phyloP scores from a whole-genome alignment of 306 rosid species.

The Cucumis sativus region DNA sequence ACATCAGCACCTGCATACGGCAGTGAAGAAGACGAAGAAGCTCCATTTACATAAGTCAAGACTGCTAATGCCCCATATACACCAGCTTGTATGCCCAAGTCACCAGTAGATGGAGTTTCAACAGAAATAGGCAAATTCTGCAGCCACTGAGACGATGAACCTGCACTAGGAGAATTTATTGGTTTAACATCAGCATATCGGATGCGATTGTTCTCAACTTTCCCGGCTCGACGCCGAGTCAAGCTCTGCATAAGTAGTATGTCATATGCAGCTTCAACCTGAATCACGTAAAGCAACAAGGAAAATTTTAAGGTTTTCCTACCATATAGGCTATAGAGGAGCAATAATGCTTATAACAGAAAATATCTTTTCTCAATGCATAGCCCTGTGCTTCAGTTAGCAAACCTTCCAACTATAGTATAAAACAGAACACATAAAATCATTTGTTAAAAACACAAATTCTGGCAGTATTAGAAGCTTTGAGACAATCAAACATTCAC shows the following conservation, averaged over 20 bases:
- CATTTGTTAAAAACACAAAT: not conserved
- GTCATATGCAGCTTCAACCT: conserved; percentile 99
- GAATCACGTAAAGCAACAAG: conserved; percentile 1
- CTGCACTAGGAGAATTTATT: conserved; percentile 36
- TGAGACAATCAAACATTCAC: not conserved
- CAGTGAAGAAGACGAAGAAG: conserved; percentile 31
- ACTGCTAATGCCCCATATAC: conserved; percentile 90
- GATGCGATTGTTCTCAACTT: conserved; percentile 56
- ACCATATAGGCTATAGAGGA: not conserved
- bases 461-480: not conserved
- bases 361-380: not conserved
- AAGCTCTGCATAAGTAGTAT: conserved; percentile 91
- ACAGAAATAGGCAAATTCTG: conserved; percentile 58
- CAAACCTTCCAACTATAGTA: not conserved
- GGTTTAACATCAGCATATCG: conserved; percentile 93
- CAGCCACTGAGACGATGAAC: conserved; percentile 76
- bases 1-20: conserved; percentile 71
- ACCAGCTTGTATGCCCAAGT: conserved; percentile 83
- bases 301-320: not conserved
- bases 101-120: conserved; percentile 63
- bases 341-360: not conserved
- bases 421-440: not conserved
- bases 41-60: conserved; percentile 62
- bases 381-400: not conserved
- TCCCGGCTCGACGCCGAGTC: conserved; percentile 80